phyloP scores from a whole-genome alignment of 805 yeast genomes.

The Wickerhamiella musiphila region DNA sequence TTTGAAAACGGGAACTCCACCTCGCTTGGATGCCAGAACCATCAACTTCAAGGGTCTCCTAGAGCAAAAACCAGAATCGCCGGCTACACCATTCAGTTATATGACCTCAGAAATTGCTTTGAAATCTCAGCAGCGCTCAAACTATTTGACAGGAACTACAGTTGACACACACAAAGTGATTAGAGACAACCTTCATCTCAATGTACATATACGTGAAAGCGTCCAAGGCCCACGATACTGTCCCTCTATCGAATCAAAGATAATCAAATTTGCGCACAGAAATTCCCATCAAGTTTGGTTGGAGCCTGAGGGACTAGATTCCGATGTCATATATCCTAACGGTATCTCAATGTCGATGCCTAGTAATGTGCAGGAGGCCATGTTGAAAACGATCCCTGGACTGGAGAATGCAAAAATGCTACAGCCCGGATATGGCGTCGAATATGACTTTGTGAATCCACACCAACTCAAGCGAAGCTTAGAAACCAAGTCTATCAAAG shows the following conservation, averaged over 20 bases:
- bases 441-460: conserved; percentile 92
- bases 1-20: conserved; percentile 94
- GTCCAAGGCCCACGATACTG: conserved; percentile 96
- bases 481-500: conserved; percentile 65
- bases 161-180: conserved; percentile 55
- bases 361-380: conserved; percentile 63
- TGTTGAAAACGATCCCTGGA: conserved; percentile 70
- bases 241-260: conserved; percentile 87
- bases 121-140: conserved; percentile 38
- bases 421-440: conserved; percentile 98
- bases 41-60: conserved; percentile 49
- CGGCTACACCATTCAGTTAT: conserved; percentile 82
- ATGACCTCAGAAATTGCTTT: conserved; percentile 54
- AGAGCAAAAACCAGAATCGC: conserved; percentile 64
- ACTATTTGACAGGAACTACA: conserved; percentile 69
- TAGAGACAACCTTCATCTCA: conserved; percentile 51
- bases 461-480: conserved; percentile 60
- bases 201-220: conserved; percentile 82
- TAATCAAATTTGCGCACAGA: conserved; percentile 64
- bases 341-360: conserved; percentile 97
- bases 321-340: conserved; percentile 83
- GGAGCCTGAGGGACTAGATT: conserved; percentile 87
- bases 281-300: conserved; percentile 74
- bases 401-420: conserved; percentile 73
- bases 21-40: conserved; percentile 55